Evolutionary conservation across 345 rosid species (phyloP), one percentile per base, ranked within the genome.

Genomic region (Schrenkiella parvula): DNA sequence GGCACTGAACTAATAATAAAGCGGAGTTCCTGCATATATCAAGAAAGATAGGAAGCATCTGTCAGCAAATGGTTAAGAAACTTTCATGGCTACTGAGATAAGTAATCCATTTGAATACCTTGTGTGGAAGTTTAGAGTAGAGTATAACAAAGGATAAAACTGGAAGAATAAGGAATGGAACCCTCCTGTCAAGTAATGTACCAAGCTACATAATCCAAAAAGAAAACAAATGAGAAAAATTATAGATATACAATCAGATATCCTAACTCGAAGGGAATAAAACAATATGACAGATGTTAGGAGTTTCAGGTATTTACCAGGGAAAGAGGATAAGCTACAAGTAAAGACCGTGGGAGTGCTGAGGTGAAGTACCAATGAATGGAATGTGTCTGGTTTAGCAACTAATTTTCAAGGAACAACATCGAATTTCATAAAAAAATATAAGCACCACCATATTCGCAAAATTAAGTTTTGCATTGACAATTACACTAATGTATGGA

Each of bases 101-200:
- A 56, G 41, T 42, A 55, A 31, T 57, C 46, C 31, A 15, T 53
- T 51, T 29, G 57, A 63, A 64, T 78, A 95, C 99, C 92, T 95
- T 95, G 85, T 91, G 99, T 4, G 95, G 95, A 79, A 95, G 97
- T 85, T 89, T 95, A 22, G 97, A 95, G 84, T 95, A 95, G 67
- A 95, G 91, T 51, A 88, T 23, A 68, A 91, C 77, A 71, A 91
- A 91, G 54, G 85, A 85, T 48, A 86, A 68, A 67, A 87, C 84
- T 0, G 99, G 97, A 65, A 95, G 77, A 71, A 84, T 64, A 73
- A 81, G 79, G 39, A 82, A 39, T 18, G 79, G 76, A 78, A 89
- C 79, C 81, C 99, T 88, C 82, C 93, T 83, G 68, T 91, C 97
- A 72, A 91, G 82, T 44, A 89, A 41, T 67, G 79, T 48, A 55